Evolutionary conservation across 768 basidiomycete species (phyloP).

Genomic region (Boletus edulis): DNA sequence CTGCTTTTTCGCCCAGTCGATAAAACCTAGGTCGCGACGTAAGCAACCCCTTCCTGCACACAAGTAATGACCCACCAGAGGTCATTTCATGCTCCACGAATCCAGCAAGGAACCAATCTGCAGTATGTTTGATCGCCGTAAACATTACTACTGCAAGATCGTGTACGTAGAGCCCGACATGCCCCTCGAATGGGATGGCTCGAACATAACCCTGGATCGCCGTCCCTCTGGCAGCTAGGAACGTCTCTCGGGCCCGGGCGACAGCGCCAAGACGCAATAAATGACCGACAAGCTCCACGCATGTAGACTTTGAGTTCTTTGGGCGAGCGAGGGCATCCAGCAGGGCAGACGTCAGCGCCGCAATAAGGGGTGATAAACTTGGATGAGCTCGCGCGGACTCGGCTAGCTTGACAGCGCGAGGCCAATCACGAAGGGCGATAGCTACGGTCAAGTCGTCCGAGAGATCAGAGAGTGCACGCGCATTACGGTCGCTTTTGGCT

Average conservation of each 20-base stretch:
- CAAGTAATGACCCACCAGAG: slow-evolving; percentile 58
- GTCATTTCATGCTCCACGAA: slow-evolving; percentile 96
- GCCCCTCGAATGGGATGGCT: slow-evolving; percentile 87
- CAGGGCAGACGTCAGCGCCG: slow-evolving; percentile 66
- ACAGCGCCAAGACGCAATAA: slow-evolving; percentile 74
- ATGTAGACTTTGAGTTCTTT: slow-evolving; percentile 72
- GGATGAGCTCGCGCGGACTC: slow-evolving; percentile 80
- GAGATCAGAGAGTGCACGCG: slow-evolving; percentile 88
- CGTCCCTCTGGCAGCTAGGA: slow-evolving; percentile 73
- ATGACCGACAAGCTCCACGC: slow-evolving; percentile 68
- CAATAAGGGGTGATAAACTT: slow-evolving; percentile 59
- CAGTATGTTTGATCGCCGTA: slow-evolving; percentile 93
- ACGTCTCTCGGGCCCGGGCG: slow-evolving; percentile 76
- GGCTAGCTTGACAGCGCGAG: slow-evolving; percentile 78
- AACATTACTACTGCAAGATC: slow-evolving; percentile 89
- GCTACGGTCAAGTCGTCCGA: slow-evolving; percentile 89
- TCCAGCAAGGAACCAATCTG: slow-evolving; percentile 95
- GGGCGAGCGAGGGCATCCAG: slow-evolving; percentile 72
- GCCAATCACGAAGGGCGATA: slow-evolving; percentile 87
- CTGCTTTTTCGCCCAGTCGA: slow-evolving; percentile 90
- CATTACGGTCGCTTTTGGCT: slow-evolving; percentile 76
- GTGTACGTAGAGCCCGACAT: slow-evolving; percentile 79
- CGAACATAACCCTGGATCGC: slow-evolving; percentile 77
- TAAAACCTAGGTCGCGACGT: slow-evolving; percentile 60
- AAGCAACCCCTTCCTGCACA: not conserved